These are phyloP conservation scores for Aspergillus candidus DNA, from an alignment of 2,329 filamentous ascomycete genomes.

Conservation along the genomic window DNA sequence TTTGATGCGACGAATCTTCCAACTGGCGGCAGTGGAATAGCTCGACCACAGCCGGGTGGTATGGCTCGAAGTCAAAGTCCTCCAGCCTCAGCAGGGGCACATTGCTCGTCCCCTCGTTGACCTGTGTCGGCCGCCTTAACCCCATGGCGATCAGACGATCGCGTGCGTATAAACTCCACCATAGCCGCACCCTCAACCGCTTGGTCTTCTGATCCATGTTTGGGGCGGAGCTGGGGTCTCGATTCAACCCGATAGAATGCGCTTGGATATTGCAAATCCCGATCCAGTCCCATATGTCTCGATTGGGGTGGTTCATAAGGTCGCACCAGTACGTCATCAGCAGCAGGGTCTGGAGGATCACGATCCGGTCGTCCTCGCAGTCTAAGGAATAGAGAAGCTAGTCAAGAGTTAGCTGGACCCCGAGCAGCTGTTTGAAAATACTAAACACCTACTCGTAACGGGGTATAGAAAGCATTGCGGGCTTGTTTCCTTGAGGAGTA, in stretches of 20 bases:
- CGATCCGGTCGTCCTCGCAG: conserved; percentile 78
- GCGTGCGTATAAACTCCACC: conserved; percentile 92
- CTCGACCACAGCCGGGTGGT: conserved; percentile 60
- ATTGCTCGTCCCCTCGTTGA: conserved; percentile 85
- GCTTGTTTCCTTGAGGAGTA: conserved; percentile 70
- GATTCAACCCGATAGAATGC: conserved; percentile 19
- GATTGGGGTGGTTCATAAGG: conserved; percentile 75
- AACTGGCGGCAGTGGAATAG: conserved; percentile 62
- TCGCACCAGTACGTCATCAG: conserved; percentile 95
- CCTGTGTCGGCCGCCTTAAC: conserved; percentile 79
- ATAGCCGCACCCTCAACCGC: conserved; percentile 78
- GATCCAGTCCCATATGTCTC: conserved; percentile 50
- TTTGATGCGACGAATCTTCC: conserved; percentile 64
- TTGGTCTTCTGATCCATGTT: conserved; percentile 15
- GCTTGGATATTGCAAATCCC: conserved; percentile 20
- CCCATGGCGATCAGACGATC: conserved; percentile 83
- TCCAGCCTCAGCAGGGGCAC: conserved; percentile 76
- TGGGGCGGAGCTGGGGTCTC: conserved; percentile 11
- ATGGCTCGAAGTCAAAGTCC: conserved; percentile 69
- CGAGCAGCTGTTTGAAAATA: not conserved
- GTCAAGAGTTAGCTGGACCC: conserved; percentile 3
- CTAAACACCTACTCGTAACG: conserved; percentile 57
- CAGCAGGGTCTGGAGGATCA: conserved; percentile 74
- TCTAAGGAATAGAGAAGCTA: conserved; percentile 85
- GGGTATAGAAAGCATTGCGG: conserved; percentile 75